Conservation (phyloP, 768 basidiomycete genomes). For the Arthromyces matolae region DNA sequence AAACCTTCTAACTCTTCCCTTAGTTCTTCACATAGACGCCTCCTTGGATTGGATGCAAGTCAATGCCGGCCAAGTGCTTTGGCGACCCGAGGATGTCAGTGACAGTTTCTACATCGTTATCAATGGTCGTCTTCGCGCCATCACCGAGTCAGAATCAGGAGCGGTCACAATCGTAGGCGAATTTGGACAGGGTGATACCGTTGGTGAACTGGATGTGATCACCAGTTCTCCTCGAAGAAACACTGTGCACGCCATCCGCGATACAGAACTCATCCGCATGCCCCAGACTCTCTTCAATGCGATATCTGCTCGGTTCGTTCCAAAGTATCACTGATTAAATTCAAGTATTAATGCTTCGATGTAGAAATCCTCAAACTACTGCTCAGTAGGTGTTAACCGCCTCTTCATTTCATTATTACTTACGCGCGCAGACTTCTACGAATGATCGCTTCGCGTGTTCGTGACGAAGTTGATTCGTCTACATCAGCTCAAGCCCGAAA, state of each 20-base stretch:
- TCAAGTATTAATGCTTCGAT: neutral
- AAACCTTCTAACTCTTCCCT: neutral
- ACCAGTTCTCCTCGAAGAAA: constrained; percentile 83
- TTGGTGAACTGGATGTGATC: constrained; percentile 97
- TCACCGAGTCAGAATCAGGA: constrained; percentile 75
- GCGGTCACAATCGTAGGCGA: constrained; percentile 83
- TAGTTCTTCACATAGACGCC: constrained; percentile 94
- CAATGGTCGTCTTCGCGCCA: constrained; percentile 91
- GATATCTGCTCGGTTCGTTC: constrained; percentile 73
- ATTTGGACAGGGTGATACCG: constrained; percentile 95
- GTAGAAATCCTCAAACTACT: constrained; percentile 79
- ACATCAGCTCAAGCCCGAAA: constrained; percentile 48
- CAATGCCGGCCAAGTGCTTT: constrained; percentile 90
- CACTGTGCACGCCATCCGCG: constrained; percentile 96
- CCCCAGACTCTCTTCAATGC: constrained; percentile 97
- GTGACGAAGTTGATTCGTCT: constrained; percentile 73
- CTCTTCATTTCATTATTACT: too few relatives aligned
- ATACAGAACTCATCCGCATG: constrained; percentile 95
- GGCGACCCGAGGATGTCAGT: constrained; percentile 85
- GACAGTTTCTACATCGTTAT: constrained; percentile 98
- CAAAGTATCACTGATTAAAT: neutral
- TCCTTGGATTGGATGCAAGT: constrained; percentile 99
- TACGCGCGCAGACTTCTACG: constrained; percentile 65
- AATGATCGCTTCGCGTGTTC: constrained; percentile 90
- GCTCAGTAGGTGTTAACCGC: constrained; percentile 81